Evolutionary conservation across 306 rosid genomes (phyloP), one percentile per base, ranked within the genome.

Genomic region (Benincasa hispida): DNA sequence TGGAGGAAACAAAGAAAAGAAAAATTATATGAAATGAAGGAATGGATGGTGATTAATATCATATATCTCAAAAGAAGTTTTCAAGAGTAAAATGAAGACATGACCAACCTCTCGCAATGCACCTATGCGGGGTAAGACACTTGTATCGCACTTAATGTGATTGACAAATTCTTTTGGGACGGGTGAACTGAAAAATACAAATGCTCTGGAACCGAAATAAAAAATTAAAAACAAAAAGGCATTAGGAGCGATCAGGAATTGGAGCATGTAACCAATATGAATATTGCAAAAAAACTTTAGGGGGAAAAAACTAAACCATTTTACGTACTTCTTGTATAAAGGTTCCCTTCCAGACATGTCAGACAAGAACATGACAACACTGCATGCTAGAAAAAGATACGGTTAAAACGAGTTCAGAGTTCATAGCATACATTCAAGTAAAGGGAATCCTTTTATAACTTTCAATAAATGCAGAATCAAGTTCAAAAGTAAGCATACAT

Each of bases 321-420:
- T 53, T 22, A 22, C 97, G 47, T 91, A 94, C 98, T 90, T 94
- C 86, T 78, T 91, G 86, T 94, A 94, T 18, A 94, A 81, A 67
- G 98, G 97, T 86, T 94, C 96, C 87, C 95, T 91, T 83, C 98
- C 98, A 69, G 98, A 91, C 97, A 94, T 91, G 90, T 94, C 98
- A 41, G 97, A 94, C 81, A 91, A 85, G 87, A 94, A 89, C 97
- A 94, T 90, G 81, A 91, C 87, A 65, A 94, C 78, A 88, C 98
- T 94, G 97, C 96, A 87, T 77, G 89, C 91, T 87, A 90, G 92
- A 83, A 90, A 83, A 83, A 87, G 83, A 85, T 27, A 57, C 72
- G 76, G 80, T 91, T 83, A 88, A 78, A 83, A 81, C 63, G 80
- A 78, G 63, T 75, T 78, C 67, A 76, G 63, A 34, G 66, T 60